Base-by-base conservation (phyloP, 2,329 filamentous ascomycete genomes). In the Fusarium lyarnte region DNA sequence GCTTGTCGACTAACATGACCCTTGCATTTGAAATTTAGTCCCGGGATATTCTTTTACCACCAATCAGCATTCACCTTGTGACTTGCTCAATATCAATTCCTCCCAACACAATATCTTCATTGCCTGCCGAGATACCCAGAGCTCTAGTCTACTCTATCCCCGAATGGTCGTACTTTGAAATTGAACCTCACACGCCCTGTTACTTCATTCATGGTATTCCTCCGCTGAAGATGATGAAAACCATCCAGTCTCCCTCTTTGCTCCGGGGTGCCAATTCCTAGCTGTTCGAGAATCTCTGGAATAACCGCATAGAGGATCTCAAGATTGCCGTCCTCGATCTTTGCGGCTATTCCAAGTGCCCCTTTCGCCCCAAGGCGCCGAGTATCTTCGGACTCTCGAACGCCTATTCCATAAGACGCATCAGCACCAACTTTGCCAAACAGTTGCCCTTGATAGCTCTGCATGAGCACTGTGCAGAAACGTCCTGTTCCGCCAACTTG, bases 351-450 rank as follows among this genome's bases (percentile, higher is more conserved):
- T 0, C 84, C 85, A 7, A 87, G 53, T 0, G 80, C 78, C 9
- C 82, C 83, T 3, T 78, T 57, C 0, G 79, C 80, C 1, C 84
- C 82, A 6, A 85, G 76, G 2, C 59, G 68, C n/a, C 60, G 72
- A 1, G 84, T 85, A 25, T 79, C 69, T 31, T 81, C 76, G 2
- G 81, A 83, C 12, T 75, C 78, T n/a, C 81, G 77, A 6, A 87
- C 72, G 0, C 81, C 85, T 12, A 87, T 74, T 1, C 81, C 84
- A 70, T 87, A 87, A 52, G 83, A 87, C 0, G 80, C 85, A 70
- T 87, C 85, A 0, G 85, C 85, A 0, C 85, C 85, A 6, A 87
- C 45, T 66, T 88, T 87, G 3, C 86, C 85, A 41, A 86, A 79
- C 0, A 86, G 58, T 0, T 64, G 33, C 0, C 82, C 83, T 4